Conservation (phyloP, 257 asterid genomes). For the Solanum tacnaense region DNA sequence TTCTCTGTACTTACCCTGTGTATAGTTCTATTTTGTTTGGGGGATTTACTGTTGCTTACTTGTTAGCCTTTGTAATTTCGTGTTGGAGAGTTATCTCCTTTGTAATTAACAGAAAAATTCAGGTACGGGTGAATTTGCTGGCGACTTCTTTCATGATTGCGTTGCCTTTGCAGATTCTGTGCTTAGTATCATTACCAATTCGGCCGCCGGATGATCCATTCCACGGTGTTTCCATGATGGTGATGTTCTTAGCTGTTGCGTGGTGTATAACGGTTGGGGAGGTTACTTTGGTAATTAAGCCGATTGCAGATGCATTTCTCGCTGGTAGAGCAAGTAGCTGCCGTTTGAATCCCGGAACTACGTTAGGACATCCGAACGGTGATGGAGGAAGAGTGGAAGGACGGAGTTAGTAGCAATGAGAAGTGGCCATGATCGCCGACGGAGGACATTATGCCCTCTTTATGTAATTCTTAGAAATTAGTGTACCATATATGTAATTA, state of each 20-base stretch:
- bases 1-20: constrained; percentile 57
- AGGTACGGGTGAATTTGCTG: constrained; percentile 37
- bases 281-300: constrained; percentile 54
- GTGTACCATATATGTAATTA: too few species aligned
- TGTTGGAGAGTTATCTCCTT: constrained; percentile 49
- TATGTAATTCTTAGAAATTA: too few species aligned
- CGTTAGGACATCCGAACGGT: neutral
- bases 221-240: constrained; percentile 25
- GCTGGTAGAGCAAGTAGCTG: constrained; percentile 18
- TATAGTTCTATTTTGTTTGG: constrained; percentile 40
- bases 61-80: constrained; percentile 40
- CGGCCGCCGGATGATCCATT: constrained; percentile 33
- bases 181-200: constrained; percentile 36
- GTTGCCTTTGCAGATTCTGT: constrained; percentile 42
- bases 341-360: neutral
- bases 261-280: constrained; percentile 37
- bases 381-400: neutral
- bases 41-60: constrained; percentile 33
- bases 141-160: constrained; percentile 42
- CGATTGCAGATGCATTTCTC: constrained; percentile 43
- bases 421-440: neutral
- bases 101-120: constrained; percentile 53
- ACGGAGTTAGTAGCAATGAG: neutral
- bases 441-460: neutral
- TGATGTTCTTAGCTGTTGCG: constrained; percentile 30